A percentile compares a stretch with the other conserved stretches of the same genome.
Conservation (phyloP, 139 green algal genomes). For the Closterium sp. region DNA sequence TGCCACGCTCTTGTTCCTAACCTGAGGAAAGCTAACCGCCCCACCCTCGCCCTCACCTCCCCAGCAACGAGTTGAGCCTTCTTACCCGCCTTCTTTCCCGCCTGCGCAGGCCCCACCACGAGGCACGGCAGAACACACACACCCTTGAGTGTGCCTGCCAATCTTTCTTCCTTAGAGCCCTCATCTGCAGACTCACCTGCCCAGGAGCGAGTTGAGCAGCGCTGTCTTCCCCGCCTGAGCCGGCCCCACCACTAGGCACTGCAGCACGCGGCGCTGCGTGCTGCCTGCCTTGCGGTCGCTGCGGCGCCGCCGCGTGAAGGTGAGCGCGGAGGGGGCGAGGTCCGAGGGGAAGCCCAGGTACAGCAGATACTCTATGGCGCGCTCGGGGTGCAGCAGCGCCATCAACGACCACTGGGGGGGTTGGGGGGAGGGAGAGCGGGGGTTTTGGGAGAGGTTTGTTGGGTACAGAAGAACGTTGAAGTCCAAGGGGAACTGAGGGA, state of each 20-base stretch:
- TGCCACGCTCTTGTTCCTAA: background rate
- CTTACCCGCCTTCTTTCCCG: background rate
- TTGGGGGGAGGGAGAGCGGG: background rate
- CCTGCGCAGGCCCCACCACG: background rate
- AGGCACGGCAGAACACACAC: background rate
- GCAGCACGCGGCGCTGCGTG: slow-evolving; percentile 16
- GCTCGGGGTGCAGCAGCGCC: slow-evolving; percentile 8
- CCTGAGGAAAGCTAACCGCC: too few species aligned
- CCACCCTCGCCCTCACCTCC: background rate
- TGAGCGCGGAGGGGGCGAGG: background rate
- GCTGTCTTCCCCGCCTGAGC: slow-evolving; percentile 16
- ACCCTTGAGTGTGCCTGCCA: background rate
- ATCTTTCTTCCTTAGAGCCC: background rate
- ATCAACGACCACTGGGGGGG: slow-evolving; percentile 19
- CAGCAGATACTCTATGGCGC: background rate
- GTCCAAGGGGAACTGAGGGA: too few species aligned
- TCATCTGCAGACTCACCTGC: background rate
- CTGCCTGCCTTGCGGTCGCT: slow-evolving; percentile 22
- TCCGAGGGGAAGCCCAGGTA: slow-evolving; percentile 28
- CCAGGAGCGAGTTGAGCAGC: slow-evolving; percentile 3
- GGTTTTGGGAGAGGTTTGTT: background rate
- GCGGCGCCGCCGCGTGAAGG: slow-evolving; percentile 17
- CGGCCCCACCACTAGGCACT: slow-evolving; percentile 33
- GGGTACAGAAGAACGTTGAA: too few species aligned
- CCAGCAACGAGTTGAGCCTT: slow-evolving; percentile 7